Base-by-base conservation (phyloP, 1,284 basidiomycete genomes). In the Moesziomyces globuligerus region DNA sequence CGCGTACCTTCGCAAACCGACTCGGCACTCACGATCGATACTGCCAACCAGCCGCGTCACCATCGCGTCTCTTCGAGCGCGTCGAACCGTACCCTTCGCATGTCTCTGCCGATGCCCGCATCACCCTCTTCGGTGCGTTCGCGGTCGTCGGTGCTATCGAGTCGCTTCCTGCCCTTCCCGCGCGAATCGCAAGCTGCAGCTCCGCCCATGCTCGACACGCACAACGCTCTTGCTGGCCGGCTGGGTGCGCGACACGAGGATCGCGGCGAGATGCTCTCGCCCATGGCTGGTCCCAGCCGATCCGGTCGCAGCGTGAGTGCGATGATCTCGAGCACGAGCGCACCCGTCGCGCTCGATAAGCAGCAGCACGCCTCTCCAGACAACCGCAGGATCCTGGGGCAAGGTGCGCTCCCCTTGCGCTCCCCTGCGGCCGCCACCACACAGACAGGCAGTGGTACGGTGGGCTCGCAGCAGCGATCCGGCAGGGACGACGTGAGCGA, bases 121-220 rank as follows among this genome's bases (percentile, higher is more conserved):
- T 71, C 67, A 9, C 74, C 75, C 11, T 53, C 56, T 15, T 77
- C 75, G 21, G 51, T 66, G 7, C 60, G 72, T 18, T 78, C 75
- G n/a, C 58, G 53, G 23, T 65, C 71, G 1, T 75, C 74, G 5
- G 50, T 56, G 1, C 32, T 72, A 4, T 70, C 70, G 24, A 71
- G 57, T 38, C 58, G 62, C 38, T 59, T 61, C 41, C 41, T 58
- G 1, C 61, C 72, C 20, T 62, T 60, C 25, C 61, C 72, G 1
- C 50, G 71, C 37, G 61, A 72, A 23, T 42, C 53, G 7, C 67
- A 73, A 28, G 56, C 53, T 9, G 64, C 64, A n/a, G 67, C 60
- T 21, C 66, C 74, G n/a, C 75, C 75, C 39, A 75, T 58, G 57
- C 64, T 78, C 25, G 71, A 74, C 49, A 75, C 74, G 11, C 74